Conservation (phyloP, 2,329 filamentous ascomycete species). For the Ceratocystis variospora region DNA sequence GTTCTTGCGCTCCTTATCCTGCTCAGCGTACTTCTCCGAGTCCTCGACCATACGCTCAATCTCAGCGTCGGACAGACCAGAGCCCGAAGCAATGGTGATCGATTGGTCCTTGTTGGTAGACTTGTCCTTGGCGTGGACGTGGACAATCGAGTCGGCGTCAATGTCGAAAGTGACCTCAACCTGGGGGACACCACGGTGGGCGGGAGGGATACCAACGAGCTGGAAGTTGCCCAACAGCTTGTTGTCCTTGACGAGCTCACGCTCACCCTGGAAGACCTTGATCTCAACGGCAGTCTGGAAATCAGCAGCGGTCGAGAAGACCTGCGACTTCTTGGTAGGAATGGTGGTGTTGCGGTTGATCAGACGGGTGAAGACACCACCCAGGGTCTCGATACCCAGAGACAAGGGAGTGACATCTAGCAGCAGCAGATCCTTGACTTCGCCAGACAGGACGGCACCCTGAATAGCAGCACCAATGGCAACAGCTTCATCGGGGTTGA, state of each 20-base stretch:
- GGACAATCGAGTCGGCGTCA: constrained; percentile 92
- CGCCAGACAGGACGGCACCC: constrained; percentile 89
- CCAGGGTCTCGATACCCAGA: constrained; percentile 95
- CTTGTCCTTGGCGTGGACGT: constrained; percentile 98
- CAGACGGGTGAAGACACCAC: constrained; percentile 92
- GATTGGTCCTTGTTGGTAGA: constrained; percentile 99
- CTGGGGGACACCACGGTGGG: constrained; percentile 90
- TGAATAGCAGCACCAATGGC: constrained; percentile 95
- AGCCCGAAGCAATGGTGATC: constrained; percentile 96
- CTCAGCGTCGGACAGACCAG: constrained; percentile 85
- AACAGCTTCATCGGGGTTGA: constrained; percentile 97
- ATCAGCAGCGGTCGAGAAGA: constrained; percentile 93
- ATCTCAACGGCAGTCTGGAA: constrained; percentile 99
- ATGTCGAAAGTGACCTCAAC: constrained; percentile 98
- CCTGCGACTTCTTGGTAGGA: constrained; percentile 97
- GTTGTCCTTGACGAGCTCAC: constrained; percentile 97
- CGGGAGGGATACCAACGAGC: constrained; percentile 90
- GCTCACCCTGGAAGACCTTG: constrained; percentile 99
- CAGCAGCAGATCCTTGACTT: constrained; percentile 89
- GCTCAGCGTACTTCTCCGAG: constrained; percentile 88
- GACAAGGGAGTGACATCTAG: constrained; percentile 93
- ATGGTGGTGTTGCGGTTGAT: constrained; percentile 99
- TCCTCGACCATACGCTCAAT: constrained; percentile 97
- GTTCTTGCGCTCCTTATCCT: constrained; percentile 92
- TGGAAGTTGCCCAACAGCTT: constrained; percentile 99